Percentiles rank a stretch among this genome's conserved stretches.
Conservation (phyloP, 768 basidiomycete species). For the Paxillus ammoniavirescens region DNA sequence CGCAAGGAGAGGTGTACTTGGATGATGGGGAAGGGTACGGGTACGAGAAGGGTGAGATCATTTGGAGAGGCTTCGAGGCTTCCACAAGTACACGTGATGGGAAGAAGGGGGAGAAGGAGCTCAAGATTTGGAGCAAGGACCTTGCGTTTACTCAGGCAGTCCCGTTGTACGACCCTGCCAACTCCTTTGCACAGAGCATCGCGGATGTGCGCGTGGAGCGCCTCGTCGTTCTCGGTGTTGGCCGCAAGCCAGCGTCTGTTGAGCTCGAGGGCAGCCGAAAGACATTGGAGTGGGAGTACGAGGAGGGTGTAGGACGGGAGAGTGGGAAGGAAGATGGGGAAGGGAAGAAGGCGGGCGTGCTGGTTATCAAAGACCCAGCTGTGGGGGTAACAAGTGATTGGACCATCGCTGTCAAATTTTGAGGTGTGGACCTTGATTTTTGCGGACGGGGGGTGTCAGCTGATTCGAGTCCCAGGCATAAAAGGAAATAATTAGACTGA, state of each 20-base stretch:
- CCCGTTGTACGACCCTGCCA: slow-evolving; percentile 49
- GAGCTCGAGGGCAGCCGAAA: slow-evolving; percentile 39
- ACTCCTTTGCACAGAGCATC: slow-evolving; percentile 68
- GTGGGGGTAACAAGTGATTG: slow-evolving; percentile 61
- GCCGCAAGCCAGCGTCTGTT: slow-evolving; percentile 58
- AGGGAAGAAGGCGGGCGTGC: slow-evolving; percentile 55
- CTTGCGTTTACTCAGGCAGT: slow-evolving; percentile 53
- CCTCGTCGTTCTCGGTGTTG: slow-evolving; percentile 75
- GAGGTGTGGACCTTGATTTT: background rate
- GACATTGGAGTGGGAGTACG: slow-evolving; percentile 69
- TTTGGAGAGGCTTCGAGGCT: slow-evolving; percentile 79
- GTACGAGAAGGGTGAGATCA: slow-evolving; percentile 71
- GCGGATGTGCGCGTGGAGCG: slow-evolving; percentile 74
- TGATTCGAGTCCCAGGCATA: no score
- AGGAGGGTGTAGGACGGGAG: slow-evolving; percentile 42
- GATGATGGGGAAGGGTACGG: slow-evolving; percentile 90
- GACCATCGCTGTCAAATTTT: slow-evolving; percentile 45
- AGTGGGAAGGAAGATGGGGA: slow-evolving; percentile 54
- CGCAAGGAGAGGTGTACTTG: slow-evolving; percentile 86
- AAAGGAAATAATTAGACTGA: no score
- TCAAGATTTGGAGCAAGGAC: slow-evolving; percentile 52
- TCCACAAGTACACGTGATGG: slow-evolving; percentile 34
- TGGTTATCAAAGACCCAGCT: slow-evolving; percentile 77
- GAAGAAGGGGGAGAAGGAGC: slow-evolving; percentile 35
- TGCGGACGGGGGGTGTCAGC: no score